Base-by-base conservation (phyloP, 768 basidiomycete species). In the Panellus pusillus region DNA sequence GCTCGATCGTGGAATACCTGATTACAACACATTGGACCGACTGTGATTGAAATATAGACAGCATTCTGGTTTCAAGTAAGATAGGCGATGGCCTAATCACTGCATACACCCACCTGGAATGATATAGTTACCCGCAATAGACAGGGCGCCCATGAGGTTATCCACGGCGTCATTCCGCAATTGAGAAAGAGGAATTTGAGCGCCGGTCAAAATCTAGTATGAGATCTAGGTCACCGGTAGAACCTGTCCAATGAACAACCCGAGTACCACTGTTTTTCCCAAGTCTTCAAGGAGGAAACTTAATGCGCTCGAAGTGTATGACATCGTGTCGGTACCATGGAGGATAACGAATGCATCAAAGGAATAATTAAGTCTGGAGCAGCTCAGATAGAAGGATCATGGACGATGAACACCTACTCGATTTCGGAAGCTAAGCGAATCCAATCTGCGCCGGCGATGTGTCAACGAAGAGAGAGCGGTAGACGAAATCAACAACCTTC, bases 151-250 rank as follows among this genome's bases (percentile, higher is more conserved):
- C 66, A 97, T 83, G 9, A 97, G 73, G 66, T 97, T 98, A 61
- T 96, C 95, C 6, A 93, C 85, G 8, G 93, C 93, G 67, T 98
- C 94, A 62, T 95, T 97, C n/a, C 93, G 81, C 42, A 95, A 74
- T 65, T 93, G 89, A 2, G 90, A 93, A 31, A 94, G 74, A 13
- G 95, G 92, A 32, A 98, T 96, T 72, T 97, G 95, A 0, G 94
- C 93, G 12, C 94, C 95, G 1, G 92, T 96, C 28, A 95, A 61
- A 53, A 96, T 92, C 91, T 93, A 46, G 11, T 24, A 24, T 24
- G 6, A 24, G 24, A 24, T 6, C 24, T 24, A 24, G 24, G 24
- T 24, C 24, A 24, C 24, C 6, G 24, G 6, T 2, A 47, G 49
- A 35, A 35, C n/a, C 27, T 9, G 41, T 38, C 24, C 19, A 39